Conservation (phyloP, 352 stramenopile species). For the Phytophthora pluvialis region DNA sequence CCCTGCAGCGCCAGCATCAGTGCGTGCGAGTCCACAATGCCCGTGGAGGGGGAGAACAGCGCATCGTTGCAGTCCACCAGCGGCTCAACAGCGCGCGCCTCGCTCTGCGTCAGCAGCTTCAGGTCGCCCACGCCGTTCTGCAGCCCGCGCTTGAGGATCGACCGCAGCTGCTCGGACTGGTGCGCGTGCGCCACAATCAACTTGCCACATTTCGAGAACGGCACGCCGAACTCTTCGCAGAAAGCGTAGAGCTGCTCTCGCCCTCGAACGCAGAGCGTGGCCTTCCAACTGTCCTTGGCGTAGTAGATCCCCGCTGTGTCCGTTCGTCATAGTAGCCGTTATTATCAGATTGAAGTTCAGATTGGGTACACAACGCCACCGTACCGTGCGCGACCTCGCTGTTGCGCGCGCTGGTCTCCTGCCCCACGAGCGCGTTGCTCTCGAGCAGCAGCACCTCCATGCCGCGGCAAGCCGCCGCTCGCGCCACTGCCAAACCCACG, state of each 20-base stretch:
- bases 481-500: conserved; percentile 78
- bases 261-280: conserved; percentile 91
- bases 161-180: conserved; percentile 48
- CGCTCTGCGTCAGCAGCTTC: conserved; percentile 46
- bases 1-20: conserved; percentile 92
- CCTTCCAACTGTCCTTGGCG: conserved; percentile 86
- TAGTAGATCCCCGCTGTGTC: conserved; percentile 94
- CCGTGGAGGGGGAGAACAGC: conserved; percentile 94
- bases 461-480: conserved; percentile 54
- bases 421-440: conserved; percentile 76
- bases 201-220: conserved; percentile 92
- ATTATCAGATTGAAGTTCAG: conserved; percentile 22
- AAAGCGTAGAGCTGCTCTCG: conserved; percentile 92
- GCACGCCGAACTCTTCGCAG: conserved; percentile 84
- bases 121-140: conserved; percentile 73
- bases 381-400: conserved; percentile 96
- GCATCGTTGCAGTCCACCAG: conserved; percentile 72
- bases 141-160: conserved; percentile 43
- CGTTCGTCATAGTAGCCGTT: neutral
- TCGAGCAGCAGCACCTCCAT: conserved; percentile 91
- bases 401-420: conserved; percentile 92
- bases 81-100: conserved; percentile 57
- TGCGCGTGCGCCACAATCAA: conserved; percentile 92
- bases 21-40: conserved; percentile 94
- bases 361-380: conserved; percentile 19